phyloP scores from a whole-genome alignment of 306 rosid genomes.

The Sindora glabra region DNA sequence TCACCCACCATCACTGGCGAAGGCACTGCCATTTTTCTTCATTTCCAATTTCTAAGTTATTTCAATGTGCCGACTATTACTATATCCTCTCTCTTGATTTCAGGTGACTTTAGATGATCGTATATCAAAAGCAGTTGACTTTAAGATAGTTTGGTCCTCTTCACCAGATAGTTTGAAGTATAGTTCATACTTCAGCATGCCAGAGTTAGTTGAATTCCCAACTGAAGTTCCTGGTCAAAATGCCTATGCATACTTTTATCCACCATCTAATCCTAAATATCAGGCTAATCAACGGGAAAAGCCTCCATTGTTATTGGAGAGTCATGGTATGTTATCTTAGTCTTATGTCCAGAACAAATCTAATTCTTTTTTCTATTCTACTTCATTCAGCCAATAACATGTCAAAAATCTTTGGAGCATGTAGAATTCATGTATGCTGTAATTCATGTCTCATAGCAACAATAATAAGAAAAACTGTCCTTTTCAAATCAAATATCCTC shows the following conservation, averaged over 20 bases:
- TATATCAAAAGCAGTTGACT: slow-evolving; percentile 45
- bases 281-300: slow-evolving; percentile 62
- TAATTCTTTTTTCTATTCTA: not conserved
- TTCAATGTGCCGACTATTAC: not conserved
- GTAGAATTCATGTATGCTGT: too few relatives aligned
- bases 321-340: slow-evolving; percentile 63
- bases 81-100: slow-evolving; percentile 7
- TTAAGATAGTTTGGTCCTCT: slow-evolving; percentile 75
- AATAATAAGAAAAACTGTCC: too few relatives aligned
- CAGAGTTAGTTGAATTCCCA: slow-evolving; percentile 90
- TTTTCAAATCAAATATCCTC: too few relatives aligned
- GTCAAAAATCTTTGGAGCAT: too few relatives aligned
- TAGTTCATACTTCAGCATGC: slow-evolving; percentile 62
- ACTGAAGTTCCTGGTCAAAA: slow-evolving; percentile 85
- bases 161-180: slow-evolving; percentile 70
- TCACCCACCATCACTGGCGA: slow-evolving; percentile 72
- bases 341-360: not conserved
- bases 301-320: slow-evolving; percentile 76
- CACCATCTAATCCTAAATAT: slow-evolving; percentile 61
- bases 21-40: slow-evolving; percentile 29
- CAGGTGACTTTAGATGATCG: slow-evolving; percentile 67
- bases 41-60: not conserved
- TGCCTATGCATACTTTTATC: slow-evolving; percentile 90
- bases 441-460: too few relatives aligned
- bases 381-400: slow-evolving; percentile 1